These are phyloP conservation scores for Coemansia sp. DNA, from an alignment of 192 early-diverging fungal species.

Conservation along the genomic window DNA sequence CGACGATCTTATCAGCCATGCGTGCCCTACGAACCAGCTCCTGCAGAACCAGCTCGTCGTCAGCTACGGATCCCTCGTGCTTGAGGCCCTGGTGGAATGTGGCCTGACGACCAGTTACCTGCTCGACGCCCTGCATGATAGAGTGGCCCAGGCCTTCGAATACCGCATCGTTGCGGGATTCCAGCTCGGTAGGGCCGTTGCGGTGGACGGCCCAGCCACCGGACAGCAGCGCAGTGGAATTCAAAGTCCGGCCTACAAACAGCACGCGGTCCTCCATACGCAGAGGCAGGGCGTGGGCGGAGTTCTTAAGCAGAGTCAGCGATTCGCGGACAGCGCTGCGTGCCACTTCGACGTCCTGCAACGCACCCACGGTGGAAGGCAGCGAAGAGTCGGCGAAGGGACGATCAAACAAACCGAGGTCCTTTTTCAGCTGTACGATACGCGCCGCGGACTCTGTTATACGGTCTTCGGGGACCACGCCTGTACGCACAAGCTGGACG, in stretches of 20 bases:
- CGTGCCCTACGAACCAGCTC: constrained; percentile 22
- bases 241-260: constrained; percentile 60
- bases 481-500: constrained; percentile 45
- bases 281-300: constrained; percentile 49
- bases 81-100: constrained; percentile 26
- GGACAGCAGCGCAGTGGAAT: constrained; percentile 56
- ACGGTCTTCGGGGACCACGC: constrained; percentile 35
- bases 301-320: constrained; percentile 62
- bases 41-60: constrained; percentile 1
- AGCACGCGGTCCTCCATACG: constrained; percentile 48
- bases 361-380: constrained; percentile 40
- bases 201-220: constrained; percentile 62
- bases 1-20: constrained; percentile 41
- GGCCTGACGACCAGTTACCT: not conserved
- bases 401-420: constrained; percentile 61
- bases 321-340: constrained; percentile 58
- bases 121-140: constrained; percentile 18
- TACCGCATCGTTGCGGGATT: constrained; percentile 14
- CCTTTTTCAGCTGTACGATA: constrained; percentile 66
- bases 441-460: constrained; percentile 58
- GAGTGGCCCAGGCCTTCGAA: constrained; percentile 36
- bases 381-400: constrained; percentile 43
- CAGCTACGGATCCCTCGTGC: not conserved
- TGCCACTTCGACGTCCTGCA: constrained; percentile 53
- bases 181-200: constrained; percentile 18